A percentile compares a stretch with the other conserved stretches of the same genome.
These are phyloP conservation scores for Psilocybe subaeruginosa DNA, from an alignment of 768 basidiomycete genomes.

Conservation along the genomic window DNA sequence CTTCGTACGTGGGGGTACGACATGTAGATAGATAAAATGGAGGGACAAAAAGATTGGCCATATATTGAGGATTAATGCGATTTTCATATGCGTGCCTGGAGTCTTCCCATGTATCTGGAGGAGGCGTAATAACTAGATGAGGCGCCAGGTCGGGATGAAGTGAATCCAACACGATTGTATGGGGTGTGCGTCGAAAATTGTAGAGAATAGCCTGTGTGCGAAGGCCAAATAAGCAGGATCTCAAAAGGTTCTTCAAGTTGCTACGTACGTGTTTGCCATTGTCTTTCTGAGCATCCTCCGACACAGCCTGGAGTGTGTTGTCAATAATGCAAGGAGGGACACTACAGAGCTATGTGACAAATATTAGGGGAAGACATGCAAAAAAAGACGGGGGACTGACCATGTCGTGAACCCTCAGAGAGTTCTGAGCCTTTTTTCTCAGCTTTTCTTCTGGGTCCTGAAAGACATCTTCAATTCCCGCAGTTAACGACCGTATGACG, in stretches of 20 bases:
- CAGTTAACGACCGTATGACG: background rate
- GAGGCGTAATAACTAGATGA: slow-evolving; percentile 52
- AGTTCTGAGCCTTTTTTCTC: background rate
- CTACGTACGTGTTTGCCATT: slow-evolving; percentile 8
- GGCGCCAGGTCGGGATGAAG: slow-evolving; percentile 39
- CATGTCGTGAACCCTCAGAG: slow-evolving; percentile 18
- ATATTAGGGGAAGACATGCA: background rate
- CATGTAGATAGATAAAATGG: slow-evolving; percentile 23
- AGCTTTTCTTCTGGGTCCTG: background rate
- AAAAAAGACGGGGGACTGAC: slow-evolving; percentile 12
- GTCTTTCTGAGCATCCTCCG: background rate
- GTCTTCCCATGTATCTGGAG: slow-evolving; percentile 40
- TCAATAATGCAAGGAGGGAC: slow-evolving; percentile 17
- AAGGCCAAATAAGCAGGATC: background rate
- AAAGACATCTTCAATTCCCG: background rate
- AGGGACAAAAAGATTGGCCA: slow-evolving; percentile 37
- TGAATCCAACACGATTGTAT: slow-evolving; percentile 50
- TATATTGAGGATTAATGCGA: slow-evolving; percentile 37
- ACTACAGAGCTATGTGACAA: slow-evolving; percentile 19
- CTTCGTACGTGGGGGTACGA: slow-evolving; percentile 22
- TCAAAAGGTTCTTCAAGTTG: background rate
- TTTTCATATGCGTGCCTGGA: slow-evolving; percentile 37
- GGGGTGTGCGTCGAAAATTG: slow-evolving; percentile 25
- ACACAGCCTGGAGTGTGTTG: background rate
- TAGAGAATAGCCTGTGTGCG: slow-evolving; percentile 28